These are phyloP conservation scores for Entomortierella chlamydospora DNA, from an alignment of 192 early-diverging fungal genomes.

Conservation along the genomic window DNA sequence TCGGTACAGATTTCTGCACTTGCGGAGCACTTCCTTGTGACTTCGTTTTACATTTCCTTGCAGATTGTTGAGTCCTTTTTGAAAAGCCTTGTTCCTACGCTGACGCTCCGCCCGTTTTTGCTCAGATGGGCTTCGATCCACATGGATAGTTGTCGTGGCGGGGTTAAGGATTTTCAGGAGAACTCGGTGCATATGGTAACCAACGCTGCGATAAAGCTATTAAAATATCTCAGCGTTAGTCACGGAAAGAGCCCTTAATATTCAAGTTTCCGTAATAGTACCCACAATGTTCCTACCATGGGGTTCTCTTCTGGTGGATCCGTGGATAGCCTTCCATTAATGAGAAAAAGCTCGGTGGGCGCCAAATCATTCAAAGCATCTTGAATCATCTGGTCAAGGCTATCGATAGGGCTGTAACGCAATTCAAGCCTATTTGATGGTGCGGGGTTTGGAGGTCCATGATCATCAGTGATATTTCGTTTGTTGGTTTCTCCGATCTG, in stretches of 20 bases:
- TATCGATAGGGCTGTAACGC: too few species aligned
- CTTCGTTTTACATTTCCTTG: neutral
- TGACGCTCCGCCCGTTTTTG: neutral
- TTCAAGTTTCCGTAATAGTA: neutral
- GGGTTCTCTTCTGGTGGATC: neutral
- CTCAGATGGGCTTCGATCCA: neutral
- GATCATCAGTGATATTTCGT: neutral
- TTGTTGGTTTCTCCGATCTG: neutral
- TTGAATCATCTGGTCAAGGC: too few species aligned
- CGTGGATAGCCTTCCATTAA: neutral
- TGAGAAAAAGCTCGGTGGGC: too few species aligned
- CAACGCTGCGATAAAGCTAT: neutral
- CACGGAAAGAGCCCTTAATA: neutral
- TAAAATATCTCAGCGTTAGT: neutral
- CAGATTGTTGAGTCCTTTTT: slow-evolving; percentile 2
- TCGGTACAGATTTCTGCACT: neutral
- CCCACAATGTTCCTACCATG: neutral
- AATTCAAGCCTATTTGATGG: neutral
- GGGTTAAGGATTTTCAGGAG: neutral
- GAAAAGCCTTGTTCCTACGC: neutral
- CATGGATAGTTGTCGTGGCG: neutral
- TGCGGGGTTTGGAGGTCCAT: neutral
- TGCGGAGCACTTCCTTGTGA: neutral
- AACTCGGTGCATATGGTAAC: neutral
- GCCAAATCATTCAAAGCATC: too few species aligned